phyloP scores from a whole-genome alignment of 208 protist genomes.

The Pavlovales sp. region DNA sequence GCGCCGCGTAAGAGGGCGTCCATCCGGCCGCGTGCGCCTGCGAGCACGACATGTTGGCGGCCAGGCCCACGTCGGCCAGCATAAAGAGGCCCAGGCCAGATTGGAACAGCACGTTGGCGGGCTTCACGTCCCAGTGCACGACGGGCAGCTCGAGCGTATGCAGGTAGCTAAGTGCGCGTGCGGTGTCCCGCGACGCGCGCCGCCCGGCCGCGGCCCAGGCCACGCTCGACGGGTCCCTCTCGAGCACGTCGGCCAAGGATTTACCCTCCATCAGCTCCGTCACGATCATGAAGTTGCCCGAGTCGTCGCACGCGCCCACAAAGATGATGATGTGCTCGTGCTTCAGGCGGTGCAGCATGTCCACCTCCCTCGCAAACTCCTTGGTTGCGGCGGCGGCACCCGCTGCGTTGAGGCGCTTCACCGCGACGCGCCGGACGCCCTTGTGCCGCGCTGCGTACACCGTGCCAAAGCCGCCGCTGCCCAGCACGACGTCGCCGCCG shows the following conservation, averaged over 20 bases:
- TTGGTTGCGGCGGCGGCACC: not conserved
- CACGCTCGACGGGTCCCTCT: not conserved
- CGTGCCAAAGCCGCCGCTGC: not conserved
- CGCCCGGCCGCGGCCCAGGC: not conserved
- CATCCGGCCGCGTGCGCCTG: not conserved
- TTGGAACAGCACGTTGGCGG: not conserved
- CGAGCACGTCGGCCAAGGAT: not conserved
- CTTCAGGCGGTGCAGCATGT: not conserved
- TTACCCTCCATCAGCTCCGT: constrained; percentile 19
- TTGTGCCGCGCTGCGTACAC: not conserved
- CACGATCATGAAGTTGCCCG: not conserved
- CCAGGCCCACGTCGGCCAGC: not conserved
- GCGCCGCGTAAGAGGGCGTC: constrained; percentile 8
- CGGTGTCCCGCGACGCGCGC: not conserved
- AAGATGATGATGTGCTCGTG: not conserved
- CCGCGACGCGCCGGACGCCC: not conserved
- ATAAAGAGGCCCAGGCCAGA: not conserved
- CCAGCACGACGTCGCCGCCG: not conserved
- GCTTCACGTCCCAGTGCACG: constrained; percentile 3
- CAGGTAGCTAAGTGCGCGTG: not conserved
- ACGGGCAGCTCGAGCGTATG: not conserved
- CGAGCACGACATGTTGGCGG: not conserved
- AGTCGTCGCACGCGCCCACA: not conserved
- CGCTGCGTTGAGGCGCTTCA: not conserved
- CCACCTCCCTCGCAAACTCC: not conserved